A percentile compares a stretch with the other conserved stretches of the same genome.
These are phyloP conservation scores for Fusarium sp. DNA, from an alignment of 2,329 filamentous ascomycete genomes.

Conservation along the genomic window DNA sequence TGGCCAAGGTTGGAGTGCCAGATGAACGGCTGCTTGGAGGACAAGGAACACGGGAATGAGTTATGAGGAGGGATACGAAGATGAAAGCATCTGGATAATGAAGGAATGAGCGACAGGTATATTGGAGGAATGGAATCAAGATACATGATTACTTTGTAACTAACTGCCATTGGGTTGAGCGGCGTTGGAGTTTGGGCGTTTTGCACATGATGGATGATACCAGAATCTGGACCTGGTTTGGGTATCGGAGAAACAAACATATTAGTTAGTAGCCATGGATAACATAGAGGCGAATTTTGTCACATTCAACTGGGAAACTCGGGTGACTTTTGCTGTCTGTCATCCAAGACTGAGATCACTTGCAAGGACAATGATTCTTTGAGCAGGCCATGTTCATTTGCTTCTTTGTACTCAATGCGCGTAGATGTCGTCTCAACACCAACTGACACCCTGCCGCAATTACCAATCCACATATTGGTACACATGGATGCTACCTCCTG, in stretches of 20 bases:
- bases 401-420: neutral
- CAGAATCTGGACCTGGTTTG: constrained; percentile 9
- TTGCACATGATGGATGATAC: constrained; percentile 4
- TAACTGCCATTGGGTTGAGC: neutral
- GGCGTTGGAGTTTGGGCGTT: constrained; percentile 19
- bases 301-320: neutral
- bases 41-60: neutral
- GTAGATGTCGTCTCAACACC: neutral
- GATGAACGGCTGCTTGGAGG: constrained; percentile 54
- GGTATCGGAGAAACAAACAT: neutral
- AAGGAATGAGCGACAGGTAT: neutral
- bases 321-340: neutral
- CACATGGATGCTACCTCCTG: neutral
- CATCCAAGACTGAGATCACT: neutral
- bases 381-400: neutral
- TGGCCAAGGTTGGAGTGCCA: constrained; percentile 56
- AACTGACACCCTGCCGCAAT: neutral
- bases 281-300: neutral
- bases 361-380: neutral
- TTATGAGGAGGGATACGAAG: neutral
- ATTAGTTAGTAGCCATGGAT: neutral
- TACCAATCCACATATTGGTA: neutral
- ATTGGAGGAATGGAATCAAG: neutral
- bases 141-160: neutral
- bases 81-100: neutral